These are phyloP conservation scores for Calycina herbarum DNA, from an alignment of 2,329 filamentous ascomycete species.

Conservation along the genomic window DNA sequence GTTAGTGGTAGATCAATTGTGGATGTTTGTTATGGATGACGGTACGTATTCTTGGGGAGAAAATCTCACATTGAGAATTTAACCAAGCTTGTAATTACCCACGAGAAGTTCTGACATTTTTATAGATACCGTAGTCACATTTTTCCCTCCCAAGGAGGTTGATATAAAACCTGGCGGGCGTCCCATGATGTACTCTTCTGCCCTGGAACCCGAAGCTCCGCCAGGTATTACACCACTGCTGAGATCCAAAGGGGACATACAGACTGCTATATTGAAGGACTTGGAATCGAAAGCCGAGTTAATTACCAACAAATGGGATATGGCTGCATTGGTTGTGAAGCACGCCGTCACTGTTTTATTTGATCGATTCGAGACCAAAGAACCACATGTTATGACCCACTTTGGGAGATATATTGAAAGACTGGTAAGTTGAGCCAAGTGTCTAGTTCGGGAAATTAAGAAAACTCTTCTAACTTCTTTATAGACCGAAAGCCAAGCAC, in stretches of 20 bases:
- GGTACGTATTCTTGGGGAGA: neutral
- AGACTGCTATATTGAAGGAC: neutral
- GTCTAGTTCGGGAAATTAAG: neutral
- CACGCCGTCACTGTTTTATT: neutral
- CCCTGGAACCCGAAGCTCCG: neutral
- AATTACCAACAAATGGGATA: neutral
- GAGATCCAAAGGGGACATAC: neutral
- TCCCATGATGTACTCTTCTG: neutral
- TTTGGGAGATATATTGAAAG: neutral
- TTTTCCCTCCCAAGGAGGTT: neutral
- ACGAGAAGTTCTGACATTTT: neutral
- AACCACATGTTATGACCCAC: neutral
- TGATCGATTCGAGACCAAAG: neutral
- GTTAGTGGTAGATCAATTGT: neutral
- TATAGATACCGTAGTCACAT: neutral
- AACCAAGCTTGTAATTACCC: no score
- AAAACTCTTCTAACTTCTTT: neutral
- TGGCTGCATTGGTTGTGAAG: neutral
- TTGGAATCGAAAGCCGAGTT: neutral
- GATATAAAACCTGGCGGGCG: neutral
- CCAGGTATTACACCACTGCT: neutral
- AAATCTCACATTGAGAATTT: no score
- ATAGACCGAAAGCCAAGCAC: neutral
- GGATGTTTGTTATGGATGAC: neutral
- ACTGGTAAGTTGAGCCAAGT: neutral